Evolutionary conservation across 2,329 filamentous ascomycete species (phyloP).

Genomic region (Clonostachys chloroleuca): DNA sequence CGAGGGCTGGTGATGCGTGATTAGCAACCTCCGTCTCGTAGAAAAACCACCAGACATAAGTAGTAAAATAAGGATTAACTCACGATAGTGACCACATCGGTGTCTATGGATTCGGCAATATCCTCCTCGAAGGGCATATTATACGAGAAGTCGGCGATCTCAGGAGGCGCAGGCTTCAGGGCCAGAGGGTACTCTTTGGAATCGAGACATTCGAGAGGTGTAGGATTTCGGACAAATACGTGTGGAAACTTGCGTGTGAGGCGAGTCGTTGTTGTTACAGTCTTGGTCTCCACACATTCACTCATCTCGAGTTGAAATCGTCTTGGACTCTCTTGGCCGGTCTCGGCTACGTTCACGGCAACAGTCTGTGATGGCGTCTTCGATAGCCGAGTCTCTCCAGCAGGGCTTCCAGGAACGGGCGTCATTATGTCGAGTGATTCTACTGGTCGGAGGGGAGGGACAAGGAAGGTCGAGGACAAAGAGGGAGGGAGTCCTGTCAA

Average conservation of each 20-base stretch:
- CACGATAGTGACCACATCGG: too few relatives aligned
- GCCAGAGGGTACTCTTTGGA: slow-evolving; percentile 88
- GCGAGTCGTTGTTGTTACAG: slow-evolving; percentile 86
- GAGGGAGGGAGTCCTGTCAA: not conserved
- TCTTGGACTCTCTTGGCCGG: slow-evolving; percentile 22
- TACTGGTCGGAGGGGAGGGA: not conserved
- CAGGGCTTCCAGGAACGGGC: slow-evolving; percentile 29
- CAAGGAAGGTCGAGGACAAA: not conserved
- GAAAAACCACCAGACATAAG: too few relatives aligned
- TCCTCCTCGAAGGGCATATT: slow-evolving; percentile 59
- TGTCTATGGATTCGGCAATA: slow-evolving; percentile 4
- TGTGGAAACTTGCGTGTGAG: slow-evolving; percentile 82
- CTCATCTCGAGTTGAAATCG: slow-evolving; percentile 53
- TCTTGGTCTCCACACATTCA: slow-evolving; percentile 65
- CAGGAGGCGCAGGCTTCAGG: slow-evolving; percentile 72
- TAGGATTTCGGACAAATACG: slow-evolving; percentile 71
- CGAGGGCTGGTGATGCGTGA: too few relatives aligned
- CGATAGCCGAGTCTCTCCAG: slow-evolving; percentile 23
- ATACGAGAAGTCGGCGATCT: slow-evolving; percentile 74
- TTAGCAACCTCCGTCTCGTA: too few relatives aligned
- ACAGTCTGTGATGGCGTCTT: slow-evolving; percentile 31
- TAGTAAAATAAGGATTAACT: too few relatives aligned
- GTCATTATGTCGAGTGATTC: slow-evolving; percentile 20
- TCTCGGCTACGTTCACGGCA: slow-evolving; percentile 41
- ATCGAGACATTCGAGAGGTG: slow-evolving; percentile 68